phyloP scores from a whole-genome alignment of 345 rosid genomes.

The Rubroshorea leprosula region DNA sequence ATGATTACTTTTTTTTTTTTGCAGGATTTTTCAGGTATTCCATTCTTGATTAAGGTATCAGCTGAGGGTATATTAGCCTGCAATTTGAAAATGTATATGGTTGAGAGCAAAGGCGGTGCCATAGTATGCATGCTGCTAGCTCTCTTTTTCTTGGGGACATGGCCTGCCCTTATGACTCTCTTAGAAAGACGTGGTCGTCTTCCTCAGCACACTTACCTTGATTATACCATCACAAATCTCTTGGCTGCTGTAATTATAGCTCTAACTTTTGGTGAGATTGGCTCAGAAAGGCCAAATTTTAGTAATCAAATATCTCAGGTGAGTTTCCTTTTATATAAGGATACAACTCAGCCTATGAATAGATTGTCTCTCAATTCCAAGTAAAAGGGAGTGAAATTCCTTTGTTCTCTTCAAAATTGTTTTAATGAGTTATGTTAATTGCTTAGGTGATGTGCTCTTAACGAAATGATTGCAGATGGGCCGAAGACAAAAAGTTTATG shows the following conservation, averaged over 20 bases:
- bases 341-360: background rate
- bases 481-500: no score
- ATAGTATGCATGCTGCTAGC: conserved; percentile 63
- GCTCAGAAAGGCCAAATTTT: conserved; percentile 47
- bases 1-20: no score
- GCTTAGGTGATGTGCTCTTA: no score
- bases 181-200: conserved; percentile 80
- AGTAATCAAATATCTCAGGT: conserved; percentile 56
- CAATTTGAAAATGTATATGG: conserved; percentile 49
- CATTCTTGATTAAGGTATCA: conserved; percentile 12
- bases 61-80: conserved; percentile 6
- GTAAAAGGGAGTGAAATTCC: no score
- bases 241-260: conserved; percentile 68
- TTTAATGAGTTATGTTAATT: no score
- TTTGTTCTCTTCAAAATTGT: no score
- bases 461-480: no score
- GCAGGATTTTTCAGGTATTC: conserved; percentile 22
- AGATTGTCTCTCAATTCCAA: no score
- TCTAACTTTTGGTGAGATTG: conserved; percentile 58
- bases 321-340: conserved; percentile 10
- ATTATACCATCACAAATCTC: conserved; percentile 70
- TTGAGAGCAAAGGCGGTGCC: conserved; percentile 86
- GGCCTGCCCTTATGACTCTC: conserved; percentile 78
- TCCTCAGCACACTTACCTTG: conserved; percentile 89
- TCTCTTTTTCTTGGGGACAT: conserved; percentile 70